Evolutionary conservation across 148 eudicot genomes (phyloP).

Genomic region (Camellia japonica): DNA sequence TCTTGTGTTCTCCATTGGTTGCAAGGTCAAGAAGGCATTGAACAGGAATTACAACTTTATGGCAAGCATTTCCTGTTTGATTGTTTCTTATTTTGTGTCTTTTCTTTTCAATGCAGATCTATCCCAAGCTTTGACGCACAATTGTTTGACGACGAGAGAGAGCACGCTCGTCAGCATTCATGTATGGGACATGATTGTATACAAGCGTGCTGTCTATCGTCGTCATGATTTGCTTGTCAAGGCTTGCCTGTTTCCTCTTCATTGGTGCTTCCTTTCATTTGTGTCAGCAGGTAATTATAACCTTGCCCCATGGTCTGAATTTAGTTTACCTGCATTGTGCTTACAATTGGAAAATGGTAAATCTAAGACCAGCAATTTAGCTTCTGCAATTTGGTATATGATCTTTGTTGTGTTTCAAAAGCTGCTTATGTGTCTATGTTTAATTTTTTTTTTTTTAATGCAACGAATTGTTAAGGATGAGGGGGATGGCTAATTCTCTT

Average conservation of each 20-base stretch:
- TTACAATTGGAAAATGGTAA: neutral
- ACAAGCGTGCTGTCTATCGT: constrained; percentile 43
- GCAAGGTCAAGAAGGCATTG: too few species aligned
- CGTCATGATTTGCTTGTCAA: constrained; percentile 38
- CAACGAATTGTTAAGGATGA: too few species aligned
- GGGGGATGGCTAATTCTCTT: too few species aligned
- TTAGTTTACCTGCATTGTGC: neutral
- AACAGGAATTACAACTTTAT: too few species aligned
- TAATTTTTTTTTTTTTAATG: too few species aligned
- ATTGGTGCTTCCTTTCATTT: neutral
- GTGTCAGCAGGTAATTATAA: neutral
- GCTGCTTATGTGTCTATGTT: too few species aligned
- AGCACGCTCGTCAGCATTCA: constrained; percentile 36
- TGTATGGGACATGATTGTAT: constrained; percentile 15
- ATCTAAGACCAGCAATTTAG: too few species aligned
- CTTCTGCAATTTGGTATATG: neutral
- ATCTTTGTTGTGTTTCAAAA: neutral
- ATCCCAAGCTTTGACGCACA: neutral
- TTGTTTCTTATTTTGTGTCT: neutral
- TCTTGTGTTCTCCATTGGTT: too few species aligned
- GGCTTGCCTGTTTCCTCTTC: neutral
- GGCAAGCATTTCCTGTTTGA: too few species aligned
- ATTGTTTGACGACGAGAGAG: constrained; percentile 55
- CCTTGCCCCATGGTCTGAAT: neutral
- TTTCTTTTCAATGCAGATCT: neutral